Conservation (phyloP, 163 green algal genomes). For the Scenedesmus sp. region DNA sequence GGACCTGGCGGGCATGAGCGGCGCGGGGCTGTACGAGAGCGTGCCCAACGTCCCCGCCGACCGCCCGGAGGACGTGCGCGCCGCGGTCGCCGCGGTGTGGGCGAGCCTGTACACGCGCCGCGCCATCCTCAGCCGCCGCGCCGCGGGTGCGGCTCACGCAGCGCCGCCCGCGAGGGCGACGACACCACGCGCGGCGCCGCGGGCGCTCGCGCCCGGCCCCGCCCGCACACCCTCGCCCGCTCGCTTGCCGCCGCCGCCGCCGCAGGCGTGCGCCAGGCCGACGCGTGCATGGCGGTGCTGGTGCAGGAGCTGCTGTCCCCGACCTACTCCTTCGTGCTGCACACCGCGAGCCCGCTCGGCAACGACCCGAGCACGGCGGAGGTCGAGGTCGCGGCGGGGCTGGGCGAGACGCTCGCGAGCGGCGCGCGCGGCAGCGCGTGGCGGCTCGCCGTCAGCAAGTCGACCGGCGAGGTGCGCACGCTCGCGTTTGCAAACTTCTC, state of each 20-base stretch:
- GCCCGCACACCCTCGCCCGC: not conserved
- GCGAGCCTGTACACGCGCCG: conserved; percentile 90
- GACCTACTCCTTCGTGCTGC: conserved; percentile 93
- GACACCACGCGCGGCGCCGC: not conserved
- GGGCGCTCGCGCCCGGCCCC: not conserved
- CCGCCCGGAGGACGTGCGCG: conserved; percentile 58
- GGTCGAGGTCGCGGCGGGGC: conserved; percentile 89
- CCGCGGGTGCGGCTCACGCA: conserved; percentile 19
- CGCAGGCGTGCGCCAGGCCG: conserved; percentile 75
- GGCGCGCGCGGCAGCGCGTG: conserved; percentile 88
- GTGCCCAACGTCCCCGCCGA: conserved; percentile 76
- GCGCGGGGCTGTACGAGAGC: conserved; percentile 96
- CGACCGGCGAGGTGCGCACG: conserved; percentile 64
- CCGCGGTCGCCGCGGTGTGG: conserved; percentile 88
- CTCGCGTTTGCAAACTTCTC: conserved; percentile 97
- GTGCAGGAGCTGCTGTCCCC: conserved; percentile 89
- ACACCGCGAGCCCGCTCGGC: conserved; percentile 87
- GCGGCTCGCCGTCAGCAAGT: conserved; percentile 85
- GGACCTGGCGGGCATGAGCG: conserved; percentile 94
- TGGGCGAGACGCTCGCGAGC: conserved; percentile 94
- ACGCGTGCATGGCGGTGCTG: conserved; percentile 93
- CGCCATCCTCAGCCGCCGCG: conserved; percentile 82
- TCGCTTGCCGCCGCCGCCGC: not conserved
- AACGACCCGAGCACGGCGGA: conserved; percentile 67
- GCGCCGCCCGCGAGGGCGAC: not conserved